Base-by-base conservation (phyloP, 2,329 filamentous ascomycete genomes). In the Scytalidium lignicola region DNA sequence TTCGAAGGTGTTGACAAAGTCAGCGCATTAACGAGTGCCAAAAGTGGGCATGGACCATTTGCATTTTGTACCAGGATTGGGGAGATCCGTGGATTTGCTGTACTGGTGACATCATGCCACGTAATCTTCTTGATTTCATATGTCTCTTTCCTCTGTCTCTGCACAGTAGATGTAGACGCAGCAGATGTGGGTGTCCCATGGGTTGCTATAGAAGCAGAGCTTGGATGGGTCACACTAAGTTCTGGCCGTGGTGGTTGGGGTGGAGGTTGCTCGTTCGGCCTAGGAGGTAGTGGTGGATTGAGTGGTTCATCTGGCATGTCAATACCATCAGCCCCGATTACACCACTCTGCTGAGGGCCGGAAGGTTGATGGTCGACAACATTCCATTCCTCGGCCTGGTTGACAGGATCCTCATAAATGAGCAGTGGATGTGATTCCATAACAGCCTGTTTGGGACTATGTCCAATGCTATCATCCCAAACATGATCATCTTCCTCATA, bases 121-220 rank as follows among this genome's bases (percentile, higher is more conserved):
- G 80, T 83, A 53, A 97, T 85, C 52, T 91, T 90, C 64, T 96
- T 95, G 65, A 97, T 91, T 49, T 90, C 86, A 61, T 99, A 97
- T 1, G 90, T 93, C 66, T 96, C 90, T 48, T 60, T 64, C 42
- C 60, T 63, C 26, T 64, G 59, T 26, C 48, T 55, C 45, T 44
- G 42, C 3, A 47, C 45, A 26, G 23, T 26, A 26, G 23, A 26
- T 26, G 23, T 6, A 10, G 23, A 26, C 18, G 37, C 49, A 37
- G 53, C 40, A n/a, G 42, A 41, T 21, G 49, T 39, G 12, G 40
- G 46, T 28, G 46, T 43, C 10, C 32, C 48, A 17, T 55, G 52
- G 18, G 42, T 53, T 3, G 29, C 19, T 5, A 53, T 22, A 6
- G 60, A 58, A 8, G 55, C 42, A 29, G 51, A 42, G 28, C 49